Conservation (phyloP, 805 yeast species). For the Pichia membranifaciens region DNA sequence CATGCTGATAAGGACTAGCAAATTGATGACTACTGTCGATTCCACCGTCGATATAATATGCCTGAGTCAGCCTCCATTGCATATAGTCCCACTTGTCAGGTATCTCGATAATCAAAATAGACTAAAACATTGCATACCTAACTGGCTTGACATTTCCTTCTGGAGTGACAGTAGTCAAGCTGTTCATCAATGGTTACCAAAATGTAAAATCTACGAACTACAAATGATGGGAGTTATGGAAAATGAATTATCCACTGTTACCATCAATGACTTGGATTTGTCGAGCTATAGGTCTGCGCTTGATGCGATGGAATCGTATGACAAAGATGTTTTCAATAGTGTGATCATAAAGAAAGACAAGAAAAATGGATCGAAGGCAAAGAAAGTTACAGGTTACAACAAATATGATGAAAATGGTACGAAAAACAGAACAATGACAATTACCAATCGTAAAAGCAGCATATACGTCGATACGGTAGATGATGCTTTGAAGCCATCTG, state of each 20-base stretch:
- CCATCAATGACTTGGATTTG: constrained; percentile 52
- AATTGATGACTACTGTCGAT: constrained; percentile 69
- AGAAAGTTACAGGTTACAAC: background rate
- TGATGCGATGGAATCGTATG: constrained; percentile 66
- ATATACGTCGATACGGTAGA: background rate
- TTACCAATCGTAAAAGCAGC: background rate
- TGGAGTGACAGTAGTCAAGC: constrained; percentile 58
- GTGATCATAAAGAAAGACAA: constrained; percentile 3
- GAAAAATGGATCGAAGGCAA: background rate
- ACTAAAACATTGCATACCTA: constrained; percentile 75
- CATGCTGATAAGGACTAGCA: constrained; percentile 66
- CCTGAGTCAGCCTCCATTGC: constrained; percentile 84
- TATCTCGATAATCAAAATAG: constrained; percentile 48
- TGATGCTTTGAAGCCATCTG: constrained; percentile 20
- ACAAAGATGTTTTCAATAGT: constrained; percentile 44
- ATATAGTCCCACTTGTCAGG: constrained; percentile 83
- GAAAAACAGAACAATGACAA: background rate
- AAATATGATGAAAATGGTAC: background rate
- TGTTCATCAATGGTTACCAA: constrained; percentile 75
- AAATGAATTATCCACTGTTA: constrained; percentile 68
- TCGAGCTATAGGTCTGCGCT: constrained; percentile 34
- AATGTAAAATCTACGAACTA: constrained; percentile 88
- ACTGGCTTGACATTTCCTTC: constrained; percentile 92
- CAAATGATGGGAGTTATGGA: constrained; percentile 99
- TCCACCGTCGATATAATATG: constrained; percentile 86